Conservation (phyloP, 768 basidiomycete species). For the Termitomyces sp. region DNA sequence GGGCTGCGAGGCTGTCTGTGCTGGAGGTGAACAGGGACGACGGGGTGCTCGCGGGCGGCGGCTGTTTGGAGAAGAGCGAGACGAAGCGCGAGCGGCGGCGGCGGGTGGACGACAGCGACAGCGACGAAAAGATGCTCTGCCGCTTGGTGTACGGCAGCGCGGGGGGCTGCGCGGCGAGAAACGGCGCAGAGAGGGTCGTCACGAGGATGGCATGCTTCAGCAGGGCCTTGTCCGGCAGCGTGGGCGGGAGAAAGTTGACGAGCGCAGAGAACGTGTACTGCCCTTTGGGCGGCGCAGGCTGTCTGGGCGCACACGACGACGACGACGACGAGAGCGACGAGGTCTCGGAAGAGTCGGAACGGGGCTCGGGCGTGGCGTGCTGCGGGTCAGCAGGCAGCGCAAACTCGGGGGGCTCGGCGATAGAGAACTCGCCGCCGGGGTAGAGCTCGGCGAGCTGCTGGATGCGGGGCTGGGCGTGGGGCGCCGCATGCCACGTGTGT, state of each 20-base stretch:
- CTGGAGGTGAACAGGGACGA: background rate
- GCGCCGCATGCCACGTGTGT: slow-evolving; percentile 17
- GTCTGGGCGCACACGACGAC: background rate
- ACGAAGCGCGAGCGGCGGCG: slow-evolving; percentile 8
- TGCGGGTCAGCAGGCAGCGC: background rate
- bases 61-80: slow-evolving; percentile 1
- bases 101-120: slow-evolving; percentile 3
- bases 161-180: slow-evolving; percentile 19
- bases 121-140: slow-evolving; percentile 4
- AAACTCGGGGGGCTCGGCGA: slow-evolving; percentile 19
- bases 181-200: slow-evolving; percentile 33
- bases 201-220: slow-evolving; percentile 40
- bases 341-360: background rate
- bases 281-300: background rate
- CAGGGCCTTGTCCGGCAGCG: slow-evolving; percentile 33
- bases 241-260: slow-evolving; percentile 36
- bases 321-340: background rate
- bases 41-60: background rate
- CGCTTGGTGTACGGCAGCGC: background rate
- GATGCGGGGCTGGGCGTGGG: slow-evolving; percentile 14
- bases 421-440: slow-evolving; percentile 27
- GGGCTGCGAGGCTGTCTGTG: slow-evolving; percentile 2
- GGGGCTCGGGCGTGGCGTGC: background rate
- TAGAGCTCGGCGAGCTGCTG: slow-evolving; percentile 28
- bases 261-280: slow-evolving; percentile 34